A percentile compares a stretch with the other conserved stretches of the same genome.
phyloP scores from a whole-genome alignment of 345 rosid genomes.

The Syzygium jambos region DNA sequence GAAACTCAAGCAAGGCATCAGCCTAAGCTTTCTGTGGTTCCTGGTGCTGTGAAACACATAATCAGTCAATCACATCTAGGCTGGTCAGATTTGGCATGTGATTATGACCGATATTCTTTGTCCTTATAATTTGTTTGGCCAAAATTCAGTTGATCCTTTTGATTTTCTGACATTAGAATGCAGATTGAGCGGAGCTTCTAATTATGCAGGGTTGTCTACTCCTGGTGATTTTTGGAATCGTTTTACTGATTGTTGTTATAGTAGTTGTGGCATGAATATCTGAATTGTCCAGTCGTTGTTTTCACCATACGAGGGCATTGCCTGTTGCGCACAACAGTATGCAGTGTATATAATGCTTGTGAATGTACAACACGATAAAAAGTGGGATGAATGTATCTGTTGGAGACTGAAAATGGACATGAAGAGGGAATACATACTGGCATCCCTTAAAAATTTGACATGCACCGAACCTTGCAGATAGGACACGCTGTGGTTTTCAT shows the following conservation, averaged over 20 bases:
- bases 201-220: constrained; percentile 69
- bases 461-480: neutral
- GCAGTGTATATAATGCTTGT: neutral
- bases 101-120: neutral
- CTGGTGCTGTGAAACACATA: neutral
- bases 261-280: constrained; percentile 41
- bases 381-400: neutral
- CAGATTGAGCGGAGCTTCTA: neutral
- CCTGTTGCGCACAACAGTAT: neutral
- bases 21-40: neutral
- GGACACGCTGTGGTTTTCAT: neutral
- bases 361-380: neutral
- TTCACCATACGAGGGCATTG: neutral
- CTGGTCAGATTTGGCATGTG: neutral
- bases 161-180: neutral
- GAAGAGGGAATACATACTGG: neutral
- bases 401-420: neutral
- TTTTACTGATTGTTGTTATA: constrained; percentile 67
- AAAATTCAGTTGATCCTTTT: neutral
- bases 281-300: neutral
- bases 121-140: neutral
- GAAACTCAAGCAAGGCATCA: neutral
- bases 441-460: neutral
- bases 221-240: constrained; percentile 77
- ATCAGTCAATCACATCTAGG: neutral